Percentiles rank a stretch among this genome's conserved stretches.
Conservation (phyloP, 177 flowering plant genomes). For the Telopea speciosissima region DNA sequence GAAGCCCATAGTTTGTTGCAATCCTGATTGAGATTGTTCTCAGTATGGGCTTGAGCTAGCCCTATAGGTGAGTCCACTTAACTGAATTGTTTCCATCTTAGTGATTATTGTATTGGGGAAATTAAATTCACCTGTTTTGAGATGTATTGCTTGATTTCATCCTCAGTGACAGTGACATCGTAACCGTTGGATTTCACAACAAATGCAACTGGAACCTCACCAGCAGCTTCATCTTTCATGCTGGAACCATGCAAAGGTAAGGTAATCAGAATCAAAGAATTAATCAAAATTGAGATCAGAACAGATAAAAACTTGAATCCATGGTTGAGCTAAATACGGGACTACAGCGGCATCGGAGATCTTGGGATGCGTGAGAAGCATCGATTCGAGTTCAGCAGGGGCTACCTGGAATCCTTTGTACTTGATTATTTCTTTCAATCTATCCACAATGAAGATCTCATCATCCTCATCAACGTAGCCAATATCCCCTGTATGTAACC, state of each 20-base stretch:
- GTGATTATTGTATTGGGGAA: too few relatives aligned
- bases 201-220: constrained; percentile 87
- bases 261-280: too few relatives aligned
- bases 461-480: constrained; percentile 84
- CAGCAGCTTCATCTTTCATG: constrained; percentile 78
- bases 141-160: constrained; percentile 70
- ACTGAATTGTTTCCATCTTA: too few relatives aligned
- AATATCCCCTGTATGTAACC: constrained; percentile 90
- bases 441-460: constrained; percentile 83
- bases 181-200: constrained; percentile 73
- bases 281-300: too few relatives aligned
- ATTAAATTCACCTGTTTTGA: constrained; percentile 65
- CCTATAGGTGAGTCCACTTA: too few relatives aligned
- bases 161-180: constrained; percentile 55
- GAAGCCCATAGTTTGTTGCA: too few relatives aligned
- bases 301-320: too few relatives aligned
- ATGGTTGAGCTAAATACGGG: constrained; percentile 43
- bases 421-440: constrained; percentile 82
- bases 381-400: constrained; percentile 88
- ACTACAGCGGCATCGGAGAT: constrained; percentile 89
- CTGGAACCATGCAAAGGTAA: constrained; percentile 23
- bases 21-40: too few relatives aligned
- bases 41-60: too few relatives aligned
- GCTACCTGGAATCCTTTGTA: constrained; percentile 95
- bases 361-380: constrained; percentile 58